phyloP scores from a whole-genome alignment of 192 early-diverging fungal species.

The Coemansia erecta region DNA sequence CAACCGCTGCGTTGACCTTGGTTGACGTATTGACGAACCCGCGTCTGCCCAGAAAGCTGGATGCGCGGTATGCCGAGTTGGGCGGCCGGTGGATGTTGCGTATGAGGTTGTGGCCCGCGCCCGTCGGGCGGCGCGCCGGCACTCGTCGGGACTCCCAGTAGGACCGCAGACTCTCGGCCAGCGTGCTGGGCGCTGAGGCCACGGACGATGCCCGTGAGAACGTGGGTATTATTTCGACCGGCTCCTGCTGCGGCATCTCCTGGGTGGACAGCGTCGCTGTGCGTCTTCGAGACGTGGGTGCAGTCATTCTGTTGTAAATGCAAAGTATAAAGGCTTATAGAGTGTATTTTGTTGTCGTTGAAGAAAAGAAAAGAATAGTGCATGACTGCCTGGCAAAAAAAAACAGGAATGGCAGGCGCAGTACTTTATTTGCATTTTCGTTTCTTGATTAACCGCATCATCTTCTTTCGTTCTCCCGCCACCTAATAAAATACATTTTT shows the following conservation, averaged over 20 bases:
- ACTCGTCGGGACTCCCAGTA: slow-evolving; percentile 45
- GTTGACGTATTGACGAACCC: slow-evolving; percentile 19
- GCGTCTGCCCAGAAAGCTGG: not conserved
- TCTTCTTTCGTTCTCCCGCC: too few relatives aligned
- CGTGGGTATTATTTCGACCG: slow-evolving; percentile 5
- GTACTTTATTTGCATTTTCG: too few relatives aligned
- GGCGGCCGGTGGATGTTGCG: slow-evolving; percentile 28
- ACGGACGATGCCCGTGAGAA: slow-evolving; percentile 31
- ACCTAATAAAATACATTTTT: too few relatives aligned
- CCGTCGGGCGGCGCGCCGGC: slow-evolving; percentile 7
- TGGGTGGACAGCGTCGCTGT: slow-evolving; percentile 9
- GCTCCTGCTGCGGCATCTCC: slow-evolving; percentile 5
- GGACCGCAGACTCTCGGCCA: slow-evolving; percentile 46
- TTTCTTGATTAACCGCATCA: too few relatives aligned
- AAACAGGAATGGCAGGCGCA: too few relatives aligned
- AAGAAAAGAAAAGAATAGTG: not conserved
- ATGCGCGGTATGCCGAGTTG: not conserved
- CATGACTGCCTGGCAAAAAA: too few relatives aligned
- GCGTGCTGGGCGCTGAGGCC: slow-evolving; percentile 40
- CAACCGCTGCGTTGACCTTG: slow-evolving; percentile 27
- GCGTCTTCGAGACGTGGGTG: not conserved
- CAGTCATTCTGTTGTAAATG: not conserved
- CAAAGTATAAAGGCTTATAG: not conserved
- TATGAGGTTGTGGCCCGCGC: slow-evolving; percentile 13
- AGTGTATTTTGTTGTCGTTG: not conserved